Evolutionary conservation across 2,329 filamentous ascomycete genomes (phyloP).

Genomic region (Chrysoporthe cubensis): DNA sequence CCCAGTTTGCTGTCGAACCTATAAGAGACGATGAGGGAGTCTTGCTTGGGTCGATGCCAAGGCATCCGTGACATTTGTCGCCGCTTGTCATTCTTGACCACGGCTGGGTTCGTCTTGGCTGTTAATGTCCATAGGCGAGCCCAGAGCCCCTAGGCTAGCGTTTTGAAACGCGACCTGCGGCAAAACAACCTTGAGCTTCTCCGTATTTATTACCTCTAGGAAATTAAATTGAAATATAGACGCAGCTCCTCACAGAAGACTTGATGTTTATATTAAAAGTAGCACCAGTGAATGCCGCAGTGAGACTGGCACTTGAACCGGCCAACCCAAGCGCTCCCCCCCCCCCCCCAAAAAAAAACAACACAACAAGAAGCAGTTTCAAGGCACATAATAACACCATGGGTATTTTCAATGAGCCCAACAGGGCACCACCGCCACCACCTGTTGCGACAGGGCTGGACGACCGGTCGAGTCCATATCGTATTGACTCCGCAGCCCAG

Average conservation of each 20-base stretch:
- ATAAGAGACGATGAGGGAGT: neutral
- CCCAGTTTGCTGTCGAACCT: neutral
- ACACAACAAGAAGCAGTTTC: neutral
- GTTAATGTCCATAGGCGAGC: neutral
- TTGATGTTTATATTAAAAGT: neutral
- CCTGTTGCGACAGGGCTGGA: neutral
- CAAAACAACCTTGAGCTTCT: slow-evolving; percentile 1
- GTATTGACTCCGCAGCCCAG: neutral
- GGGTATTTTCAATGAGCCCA: neutral
- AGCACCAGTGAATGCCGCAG: neutral
- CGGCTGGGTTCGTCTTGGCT: neutral
- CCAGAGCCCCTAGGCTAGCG: slow-evolving; percentile 1
- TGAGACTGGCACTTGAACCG: neutral
- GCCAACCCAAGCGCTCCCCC: neutral
- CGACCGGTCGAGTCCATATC: neutral
- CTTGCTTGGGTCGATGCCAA: neutral
- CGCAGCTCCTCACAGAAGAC: neutral
- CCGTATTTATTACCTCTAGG: neutral
- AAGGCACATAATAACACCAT: neutral
- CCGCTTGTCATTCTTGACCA: neutral
- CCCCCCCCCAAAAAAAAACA: neutral
- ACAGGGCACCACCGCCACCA: slow-evolving; percentile 4
- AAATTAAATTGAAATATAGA: neutral
- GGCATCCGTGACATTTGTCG: neutral
- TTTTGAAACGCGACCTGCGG: slow-evolving; percentile 15